These are phyloP conservation scores for Sporopachydermia lactativora DNA, from an alignment of 805 yeast genomes.

Conservation along the genomic window DNA sequence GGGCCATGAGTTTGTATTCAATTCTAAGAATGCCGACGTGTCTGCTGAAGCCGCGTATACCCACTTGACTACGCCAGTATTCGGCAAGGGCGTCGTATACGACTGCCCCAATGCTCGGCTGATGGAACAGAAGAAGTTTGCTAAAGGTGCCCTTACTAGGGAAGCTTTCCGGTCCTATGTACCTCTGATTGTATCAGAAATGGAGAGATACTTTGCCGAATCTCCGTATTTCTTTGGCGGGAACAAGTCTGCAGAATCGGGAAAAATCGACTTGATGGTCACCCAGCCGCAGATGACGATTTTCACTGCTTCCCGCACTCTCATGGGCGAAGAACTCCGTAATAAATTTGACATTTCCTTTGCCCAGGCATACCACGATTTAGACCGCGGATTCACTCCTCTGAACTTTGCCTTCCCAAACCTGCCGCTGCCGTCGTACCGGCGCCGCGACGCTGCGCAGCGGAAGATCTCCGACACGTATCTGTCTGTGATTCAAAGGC, in stretches of 20 bases:
- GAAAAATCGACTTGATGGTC: conserved; percentile 38
- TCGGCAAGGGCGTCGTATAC: conserved; percentile 94
- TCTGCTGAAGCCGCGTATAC: conserved; percentile 94
- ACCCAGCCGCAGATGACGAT: conserved; percentile 93
- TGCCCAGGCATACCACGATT: conserved; percentile 76
- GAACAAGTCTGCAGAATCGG: conserved; percentile 14
- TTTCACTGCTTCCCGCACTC: conserved; percentile 86
- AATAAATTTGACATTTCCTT: conserved; percentile 65
- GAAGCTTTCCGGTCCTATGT: conserved; percentile 79
- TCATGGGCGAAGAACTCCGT: conserved; percentile 88
- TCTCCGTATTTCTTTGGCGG: conserved; percentile 31
- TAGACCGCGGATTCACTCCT: conserved; percentile 95
- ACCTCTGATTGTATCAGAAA: conserved; percentile 76
- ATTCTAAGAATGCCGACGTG: conserved; percentile 79
- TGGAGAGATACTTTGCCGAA: conserved; percentile 44
- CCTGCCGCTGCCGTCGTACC: conserved; percentile 77
- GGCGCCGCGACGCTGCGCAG: conserved; percentile 81
- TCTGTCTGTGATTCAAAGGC: conserved; percentile 56
- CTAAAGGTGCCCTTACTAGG: conserved; percentile 74
- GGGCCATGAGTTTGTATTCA: conserved; percentile 93
- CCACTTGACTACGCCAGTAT: conserved; percentile 97
- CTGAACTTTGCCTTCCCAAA: conserved; percentile 91
- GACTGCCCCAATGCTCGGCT: conserved; percentile 89
- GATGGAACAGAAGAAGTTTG: conserved; percentile 98
- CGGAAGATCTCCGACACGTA: conserved; percentile 67